Evolutionary conservation across 768 basidiomycete species (phyloP).

Genomic region (Leccinum uliginosum): DNA sequence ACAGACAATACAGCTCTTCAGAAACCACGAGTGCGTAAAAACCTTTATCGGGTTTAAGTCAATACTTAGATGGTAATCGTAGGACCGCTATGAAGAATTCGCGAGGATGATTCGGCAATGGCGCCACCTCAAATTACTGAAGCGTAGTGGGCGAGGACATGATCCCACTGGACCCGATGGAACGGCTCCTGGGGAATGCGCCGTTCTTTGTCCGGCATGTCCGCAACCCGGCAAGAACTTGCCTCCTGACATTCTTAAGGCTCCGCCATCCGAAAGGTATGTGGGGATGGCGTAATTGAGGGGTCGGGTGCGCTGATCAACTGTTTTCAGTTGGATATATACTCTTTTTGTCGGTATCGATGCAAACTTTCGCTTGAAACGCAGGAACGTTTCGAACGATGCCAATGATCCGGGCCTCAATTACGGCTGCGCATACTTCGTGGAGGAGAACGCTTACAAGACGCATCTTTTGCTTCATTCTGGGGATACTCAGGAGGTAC

Average conservation of each 20-base stretch:
- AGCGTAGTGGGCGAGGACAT: background rate
- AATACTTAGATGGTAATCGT: background rate
- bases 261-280: background rate
- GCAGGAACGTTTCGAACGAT: background rate
- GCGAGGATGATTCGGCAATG: background rate
- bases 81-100: background rate
- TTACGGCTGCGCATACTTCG: background rate
- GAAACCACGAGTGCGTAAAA: too few relatives aligned
- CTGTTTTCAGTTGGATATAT: background rate
- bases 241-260: background rate
- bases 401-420: background rate
- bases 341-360: background rate
- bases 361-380: background rate
- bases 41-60: too few relatives aligned
- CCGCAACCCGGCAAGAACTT: background rate
- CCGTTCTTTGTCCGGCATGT: background rate
- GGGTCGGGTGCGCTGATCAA: background rate
- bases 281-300: background rate
- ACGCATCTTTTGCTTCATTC: background rate
- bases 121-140: background rate
- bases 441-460: background rate
- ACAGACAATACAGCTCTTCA: too few relatives aligned
- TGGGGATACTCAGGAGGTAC: too few relatives aligned
- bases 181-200: background rate
- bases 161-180: background rate